These are phyloP conservation scores for Aspergillus mulundensis DNA, from an alignment of 495 filamentous ascomycete genomes.

Conservation along the genomic window DNA sequence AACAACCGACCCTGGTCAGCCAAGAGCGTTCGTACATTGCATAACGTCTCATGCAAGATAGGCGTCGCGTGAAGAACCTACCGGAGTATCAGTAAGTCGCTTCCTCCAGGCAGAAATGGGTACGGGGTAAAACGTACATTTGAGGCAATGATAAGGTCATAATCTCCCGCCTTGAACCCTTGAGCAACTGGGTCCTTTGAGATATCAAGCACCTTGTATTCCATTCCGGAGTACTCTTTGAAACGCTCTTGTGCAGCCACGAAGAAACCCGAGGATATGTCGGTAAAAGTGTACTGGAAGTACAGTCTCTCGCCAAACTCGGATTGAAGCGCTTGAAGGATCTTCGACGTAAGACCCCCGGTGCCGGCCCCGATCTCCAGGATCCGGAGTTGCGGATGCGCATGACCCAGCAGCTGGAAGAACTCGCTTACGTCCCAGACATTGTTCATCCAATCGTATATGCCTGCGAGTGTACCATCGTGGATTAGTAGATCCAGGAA, in stretches of 20 bases:
- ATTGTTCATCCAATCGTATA: slow-evolving; percentile 22
- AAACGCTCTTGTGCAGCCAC: slow-evolving; percentile 40
- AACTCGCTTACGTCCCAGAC: slow-evolving; percentile 11
- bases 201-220: slow-evolving; percentile 34
- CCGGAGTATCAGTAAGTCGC: too few species aligned
- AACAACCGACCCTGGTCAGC: neutral
- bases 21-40: slow-evolving; percentile 2
- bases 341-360: slow-evolving; percentile 25
- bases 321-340: slow-evolving; percentile 25
- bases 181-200: slow-evolving; percentile 41
- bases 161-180: slow-evolving; percentile 40
- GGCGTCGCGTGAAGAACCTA: slow-evolving; percentile 43
- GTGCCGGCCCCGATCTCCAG: slow-evolving; percentile 50
- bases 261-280: slow-evolving; percentile 46
- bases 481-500: slow-evolving; percentile 31
- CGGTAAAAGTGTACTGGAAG: slow-evolving; percentile 27
- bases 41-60: slow-evolving; percentile 28
- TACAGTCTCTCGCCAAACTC: slow-evolving; percentile 3
- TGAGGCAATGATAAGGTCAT: slow-evolving; percentile 51
- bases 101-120: too few species aligned
- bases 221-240: slow-evolving; percentile 30
- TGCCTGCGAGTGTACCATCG: slow-evolving; percentile 18
- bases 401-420: slow-evolving; percentile 20
- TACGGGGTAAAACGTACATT: slow-evolving; percentile 10
- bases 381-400: slow-evolving; percentile 36